Conservation (phyloP, 768 basidiomycete genomes). For the Kwoniella sp. region DNA sequence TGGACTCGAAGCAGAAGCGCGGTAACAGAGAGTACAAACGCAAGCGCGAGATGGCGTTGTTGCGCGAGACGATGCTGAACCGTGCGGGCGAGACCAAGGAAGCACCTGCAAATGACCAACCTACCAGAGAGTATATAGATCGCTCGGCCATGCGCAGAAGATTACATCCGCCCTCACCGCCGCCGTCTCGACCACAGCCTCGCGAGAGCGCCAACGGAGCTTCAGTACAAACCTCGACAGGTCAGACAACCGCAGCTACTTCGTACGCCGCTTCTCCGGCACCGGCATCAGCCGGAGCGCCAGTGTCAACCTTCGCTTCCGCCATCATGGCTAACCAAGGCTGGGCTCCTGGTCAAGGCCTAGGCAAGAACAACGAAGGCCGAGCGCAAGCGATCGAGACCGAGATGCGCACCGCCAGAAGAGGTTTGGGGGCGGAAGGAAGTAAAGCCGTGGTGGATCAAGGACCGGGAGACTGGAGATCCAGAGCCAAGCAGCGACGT, state of each 20-base stretch:
- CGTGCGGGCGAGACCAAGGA: background rate
- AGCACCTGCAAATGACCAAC: background rate
- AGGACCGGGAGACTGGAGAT: conserved; percentile 31
- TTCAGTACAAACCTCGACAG: background rate
- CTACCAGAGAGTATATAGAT: conserved; percentile 29
- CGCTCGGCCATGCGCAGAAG: conserved; percentile 35
- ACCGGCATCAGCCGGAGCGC: background rate
- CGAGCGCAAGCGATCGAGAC: conserved; percentile 25
- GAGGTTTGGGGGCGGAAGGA: conserved; percentile 29
- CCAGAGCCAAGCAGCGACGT: conserved; percentile 25
- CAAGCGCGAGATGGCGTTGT: conserved; percentile 32
- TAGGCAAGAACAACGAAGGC: conserved; percentile 28
- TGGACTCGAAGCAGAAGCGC: conserved; percentile 26
- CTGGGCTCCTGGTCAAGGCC: conserved; percentile 35
- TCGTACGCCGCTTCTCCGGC: background rate
- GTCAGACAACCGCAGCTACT: background rate
- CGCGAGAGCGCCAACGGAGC: background rate
- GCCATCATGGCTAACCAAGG: conserved; percentile 29
- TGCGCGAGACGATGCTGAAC: conserved; percentile 25
- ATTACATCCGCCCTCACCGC: conserved; percentile 25
- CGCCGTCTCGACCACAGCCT: background rate
- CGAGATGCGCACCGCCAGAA: conserved; percentile 27
- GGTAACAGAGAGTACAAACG: conserved; percentile 31
- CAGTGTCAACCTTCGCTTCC: conserved; percentile 15
- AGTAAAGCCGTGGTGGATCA: conserved; percentile 18